Evolutionary conservation across 2,329 filamentous ascomycete genomes (phyloP).

Genomic region (Ceratocystis lukuohia): DNA sequence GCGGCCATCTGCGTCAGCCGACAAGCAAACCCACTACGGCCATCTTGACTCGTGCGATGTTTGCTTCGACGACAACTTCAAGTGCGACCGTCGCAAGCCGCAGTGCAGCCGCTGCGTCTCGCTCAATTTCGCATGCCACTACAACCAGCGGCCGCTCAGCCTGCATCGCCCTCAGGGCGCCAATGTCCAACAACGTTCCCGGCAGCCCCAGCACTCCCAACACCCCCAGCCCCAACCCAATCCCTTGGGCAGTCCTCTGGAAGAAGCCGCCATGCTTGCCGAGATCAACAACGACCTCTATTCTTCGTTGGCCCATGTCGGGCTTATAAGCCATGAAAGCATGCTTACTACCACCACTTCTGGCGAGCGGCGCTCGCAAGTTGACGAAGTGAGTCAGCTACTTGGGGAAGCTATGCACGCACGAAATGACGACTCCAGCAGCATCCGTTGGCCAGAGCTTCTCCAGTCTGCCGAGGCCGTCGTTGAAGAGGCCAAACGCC

Average conservation of each 20-base stretch:
- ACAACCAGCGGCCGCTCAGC: background rate
- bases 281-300: slow-evolving; percentile 3
- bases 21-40: background rate
- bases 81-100: slow-evolving; percentile 1
- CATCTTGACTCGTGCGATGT: background rate
- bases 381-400: background rate
- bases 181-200: background rate
- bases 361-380: background rate
- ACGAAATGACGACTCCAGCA: background rate
- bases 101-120: slow-evolving; percentile 8
- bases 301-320: background rate
- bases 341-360: background rate
- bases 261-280: background rate
- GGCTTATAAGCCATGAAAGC: background rate
- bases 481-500: background rate
- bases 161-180: background rate
- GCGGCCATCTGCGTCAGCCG: background rate
- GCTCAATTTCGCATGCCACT: background rate
- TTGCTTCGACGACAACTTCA: background rate
- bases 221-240: background rate
- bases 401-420: background rate
- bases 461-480: slow-evolving; percentile 2
- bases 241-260: background rate
- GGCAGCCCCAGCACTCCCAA: background rate
- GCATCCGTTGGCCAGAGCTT: slow-evolving; percentile 1